Evolutionary conservation across 2,329 filamentous ascomycete genomes (phyloP), one percentile per base, ranked within the genome.

Genomic region (Ceratocystiopsis minuta): DNA sequence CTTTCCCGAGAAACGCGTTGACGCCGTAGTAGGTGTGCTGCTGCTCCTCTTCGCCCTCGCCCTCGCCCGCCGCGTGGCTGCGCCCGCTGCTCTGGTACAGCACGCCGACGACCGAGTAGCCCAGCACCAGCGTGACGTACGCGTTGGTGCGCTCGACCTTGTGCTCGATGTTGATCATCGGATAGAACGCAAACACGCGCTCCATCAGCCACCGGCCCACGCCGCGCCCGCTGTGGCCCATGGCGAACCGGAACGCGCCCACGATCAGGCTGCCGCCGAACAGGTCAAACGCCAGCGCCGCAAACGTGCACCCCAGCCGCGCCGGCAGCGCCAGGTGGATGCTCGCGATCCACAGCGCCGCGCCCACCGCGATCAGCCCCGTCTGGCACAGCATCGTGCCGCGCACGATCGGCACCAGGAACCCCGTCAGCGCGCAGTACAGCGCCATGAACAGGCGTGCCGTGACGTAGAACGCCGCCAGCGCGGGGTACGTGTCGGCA

Each of bases 101-200:
- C 33, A 78, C 60, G 0, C 68, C 72, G 24, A 79, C 65, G 18
- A 79, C 73, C 1, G 67, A 72, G 48, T 77, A 78, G 15, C 75
- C 75, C 49, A 79, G 70, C 2, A 80, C 73, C 3, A 79, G 59
- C 0, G 72, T 70, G 0, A 78, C 70, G 50, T 79, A 80, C 0
- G 74, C 74, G 43, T 71, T 72, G 28, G 70, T 78, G 7, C 75
- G 61, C 54, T 78, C 75, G 5, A 74, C 71, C 42, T 71, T 67
- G 54, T 80, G 75, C 55, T 79, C 75, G 47, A 79, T 79, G 48
- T 77, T 79, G 38, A 72, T 60, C 0, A 70, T 72, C 3, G 72
- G 75, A 41, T 65, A 68, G 53, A 76, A 77, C 47, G 77, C 72
- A 44, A 75, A 72, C 4, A 60, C 53, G 6, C 55, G 51, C 11